Percentiles rank a stretch among this genome's conserved stretches.
phyloP scores from a whole-genome alignment of 768 basidiomycete species.

The Hemileccinum impolitum region DNA sequence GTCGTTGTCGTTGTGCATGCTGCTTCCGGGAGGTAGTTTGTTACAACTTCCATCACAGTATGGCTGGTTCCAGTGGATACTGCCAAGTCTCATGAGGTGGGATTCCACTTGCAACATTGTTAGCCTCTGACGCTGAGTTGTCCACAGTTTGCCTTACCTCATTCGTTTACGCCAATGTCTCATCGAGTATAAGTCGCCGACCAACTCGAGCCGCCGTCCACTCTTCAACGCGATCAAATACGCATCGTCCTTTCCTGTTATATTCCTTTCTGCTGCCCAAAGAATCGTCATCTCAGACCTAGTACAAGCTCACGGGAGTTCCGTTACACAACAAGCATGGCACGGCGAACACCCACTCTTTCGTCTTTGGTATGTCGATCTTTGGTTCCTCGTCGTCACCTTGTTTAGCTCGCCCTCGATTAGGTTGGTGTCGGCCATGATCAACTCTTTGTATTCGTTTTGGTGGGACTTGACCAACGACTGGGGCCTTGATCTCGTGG shows the following conservation, averaged over 20 bases:
- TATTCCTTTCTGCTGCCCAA: slow-evolving; percentile 90
- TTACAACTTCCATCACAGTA: slow-evolving; percentile 58
- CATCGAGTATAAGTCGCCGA: slow-evolving; percentile 67
- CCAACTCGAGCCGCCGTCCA: slow-evolving; percentile 66
- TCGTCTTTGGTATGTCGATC: slow-evolving; percentile 67
- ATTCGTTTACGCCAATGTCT: slow-evolving; percentile 94
- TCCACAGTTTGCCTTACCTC: slow-evolving; percentile 74
- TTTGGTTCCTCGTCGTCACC: not conserved
- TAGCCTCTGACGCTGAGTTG: slow-evolving; percentile 3
- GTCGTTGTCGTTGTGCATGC: slow-evolving; percentile 84
- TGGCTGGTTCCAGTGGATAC: slow-evolving; percentile 68
- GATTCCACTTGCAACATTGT: slow-evolving; percentile 11
- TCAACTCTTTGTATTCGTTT: slow-evolving; percentile 94
- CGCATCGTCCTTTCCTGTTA: slow-evolving; percentile 94
- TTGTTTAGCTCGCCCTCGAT: slow-evolving; percentile 3
- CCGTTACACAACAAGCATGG: slow-evolving; percentile 50
- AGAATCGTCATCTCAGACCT: slow-evolving; percentile 64
- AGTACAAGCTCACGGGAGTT: slow-evolving; percentile 44
- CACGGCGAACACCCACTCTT: slow-evolving; percentile 77
- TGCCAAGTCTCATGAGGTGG: slow-evolving; percentile 87
- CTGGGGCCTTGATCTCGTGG: slow-evolving; percentile 87
- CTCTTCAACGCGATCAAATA: slow-evolving; percentile 95
- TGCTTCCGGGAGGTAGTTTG: slow-evolving; percentile 80
- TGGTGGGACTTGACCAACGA: slow-evolving; percentile 99
- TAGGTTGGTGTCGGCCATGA: slow-evolving; percentile 78